Percentiles rank a stretch among this genome's conserved stretches.
These are phyloP conservation scores for Chalciporus pseudorubinellus DNA, from an alignment of 768 basidiomycete genomes.

Conservation along the genomic window DNA sequence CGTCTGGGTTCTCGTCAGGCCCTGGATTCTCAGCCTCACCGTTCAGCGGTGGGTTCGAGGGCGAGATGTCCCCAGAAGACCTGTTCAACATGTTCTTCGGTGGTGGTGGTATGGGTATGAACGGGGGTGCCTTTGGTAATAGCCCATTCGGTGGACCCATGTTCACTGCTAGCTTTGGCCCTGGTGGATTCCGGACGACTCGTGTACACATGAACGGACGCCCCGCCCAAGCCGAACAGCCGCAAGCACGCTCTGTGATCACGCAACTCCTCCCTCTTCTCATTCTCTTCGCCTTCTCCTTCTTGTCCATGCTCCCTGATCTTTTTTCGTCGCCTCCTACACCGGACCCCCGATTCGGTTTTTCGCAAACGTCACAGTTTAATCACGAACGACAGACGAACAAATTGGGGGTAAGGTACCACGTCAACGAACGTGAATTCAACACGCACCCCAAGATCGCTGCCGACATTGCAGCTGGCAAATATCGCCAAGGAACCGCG, in stretches of 20 bases:
- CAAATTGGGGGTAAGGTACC: constrained; percentile 73
- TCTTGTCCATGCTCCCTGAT: constrained; percentile 76
- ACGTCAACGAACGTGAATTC: constrained; percentile 78
- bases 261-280: constrained; percentile 83
- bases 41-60: constrained; percentile 62
- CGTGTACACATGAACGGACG: constrained; percentile 46
- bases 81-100: constrained; percentile 99
- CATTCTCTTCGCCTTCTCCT: constrained; percentile 78
- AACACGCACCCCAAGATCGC: constrained; percentile 72
- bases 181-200: constrained; percentile 77
- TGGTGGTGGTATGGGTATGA: constrained; percentile 49
- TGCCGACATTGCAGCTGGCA: constrained; percentile 57
- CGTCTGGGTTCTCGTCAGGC: constrained; percentile 40
- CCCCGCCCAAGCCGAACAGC: constrained; percentile 36
- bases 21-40: constrained; percentile 49
- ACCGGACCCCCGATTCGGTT: constrained; percentile 81
- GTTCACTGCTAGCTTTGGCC: constrained; percentile 77
- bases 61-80: constrained; percentile 92
- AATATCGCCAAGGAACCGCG: constrained; percentile 29
- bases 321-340: constrained; percentile 63
- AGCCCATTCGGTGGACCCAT: constrained; percentile 50
- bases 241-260: constrained; percentile 55
- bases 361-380: constrained; percentile 56
- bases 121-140: constrained; percentile 52
- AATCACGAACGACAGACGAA: constrained; percentile 71